Evolutionary conservation across 768 basidiomycete genomes (phyloP), one percentile per base, ranked within the genome.

Genomic region (Russula griseocarnosa): DNA sequence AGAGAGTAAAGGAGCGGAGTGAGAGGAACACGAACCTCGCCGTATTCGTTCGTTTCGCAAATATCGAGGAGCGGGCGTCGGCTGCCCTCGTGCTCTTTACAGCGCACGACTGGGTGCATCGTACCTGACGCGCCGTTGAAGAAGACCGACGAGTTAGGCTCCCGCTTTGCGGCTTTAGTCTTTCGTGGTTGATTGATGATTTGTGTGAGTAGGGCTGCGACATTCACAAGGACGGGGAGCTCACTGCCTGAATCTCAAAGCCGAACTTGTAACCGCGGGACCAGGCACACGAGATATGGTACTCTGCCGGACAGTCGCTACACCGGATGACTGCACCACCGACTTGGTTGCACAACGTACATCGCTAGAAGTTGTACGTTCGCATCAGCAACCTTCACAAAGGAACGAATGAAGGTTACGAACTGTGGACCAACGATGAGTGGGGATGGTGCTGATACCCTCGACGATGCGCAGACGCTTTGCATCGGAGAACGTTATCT

Each of bases 251-350:
- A 46, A 98, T 83, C 76, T 98, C 95, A 74, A 99, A 97, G 32
- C 92, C 94, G 68, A 98, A 94, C 68, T 80, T 87, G 76, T 88
- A 85, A 0, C 88, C 88, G 46, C 85, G 79, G 58, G 80, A 82
- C 91, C 92, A 98, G 22, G 93, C 97, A 73, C 97, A 99, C 0
- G 92, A 87, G 9, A 87, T 80, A 73, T 99, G 97, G 73, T 87
- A 94, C 67, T 90, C 85, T 57, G 81, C 83, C 18, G 76, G 74
- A 72, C 97, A 98, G 70, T 94, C 93, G 47, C 77, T 82, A 76
- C 97, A 99, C 49, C 85, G 83, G 32, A 95, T 79, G 46, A 90
- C 88, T 3, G 92, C 91, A 8, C 96, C 96, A 38, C 86, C 83
- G 9, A 75, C 72, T 61, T 83, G 79, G 44, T 83, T 78, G 72